Evolutionary conservation across 2,329 filamentous ascomycete species (phyloP), one percentile per base, ranked within the genome.

Genomic region (Exophiala sp.): DNA sequence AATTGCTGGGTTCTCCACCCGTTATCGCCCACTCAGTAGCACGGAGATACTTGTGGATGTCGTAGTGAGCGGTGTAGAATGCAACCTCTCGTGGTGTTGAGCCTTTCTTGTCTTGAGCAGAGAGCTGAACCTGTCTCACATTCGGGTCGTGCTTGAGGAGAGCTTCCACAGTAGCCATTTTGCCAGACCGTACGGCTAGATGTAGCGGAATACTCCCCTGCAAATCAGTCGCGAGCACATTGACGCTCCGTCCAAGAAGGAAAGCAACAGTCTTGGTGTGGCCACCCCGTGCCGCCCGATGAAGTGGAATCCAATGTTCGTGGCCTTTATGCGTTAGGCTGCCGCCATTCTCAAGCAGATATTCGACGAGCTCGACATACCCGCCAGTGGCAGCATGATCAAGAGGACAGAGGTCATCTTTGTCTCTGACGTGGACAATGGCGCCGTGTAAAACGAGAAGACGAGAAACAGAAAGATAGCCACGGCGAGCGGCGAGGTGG

Each of bases 221-320:
- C 32, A 52, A 48, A 47, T 69, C 65, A 8, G 59, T 49, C 7
- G 61, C 43, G 4, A 65, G 58, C 35, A 68, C 55, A 48, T 66
- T 54, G 7, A 64, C 64, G 16, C 61, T 63, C 10, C 55, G 61
- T 14, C 63, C 54, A 12, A 69, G 51, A 18, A 71, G 50, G 34
- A 66, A 60, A 14, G 63, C 58, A 11, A 68, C 65, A 33, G 66
- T 60, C 14, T 67, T 63, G 2, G 60, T 60, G 48, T 65, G 62
- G 3, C 66, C 67, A 11, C 61, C 55, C 16, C 64, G 54, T 9
- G 63, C 63, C 14, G 68, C 66, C 32, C 64, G 65, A 32, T 65
- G 63, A 7, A 69, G 55, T 9, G 66, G 61, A 1, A 64, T 68
- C 56, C 67, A 65, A 2, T 57, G 60, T 10, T 61, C 61, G 35